Evolutionary conservation across 345 rosid genomes (phyloP).

Genomic region (Cardiospermum halicacabum): DNA sequence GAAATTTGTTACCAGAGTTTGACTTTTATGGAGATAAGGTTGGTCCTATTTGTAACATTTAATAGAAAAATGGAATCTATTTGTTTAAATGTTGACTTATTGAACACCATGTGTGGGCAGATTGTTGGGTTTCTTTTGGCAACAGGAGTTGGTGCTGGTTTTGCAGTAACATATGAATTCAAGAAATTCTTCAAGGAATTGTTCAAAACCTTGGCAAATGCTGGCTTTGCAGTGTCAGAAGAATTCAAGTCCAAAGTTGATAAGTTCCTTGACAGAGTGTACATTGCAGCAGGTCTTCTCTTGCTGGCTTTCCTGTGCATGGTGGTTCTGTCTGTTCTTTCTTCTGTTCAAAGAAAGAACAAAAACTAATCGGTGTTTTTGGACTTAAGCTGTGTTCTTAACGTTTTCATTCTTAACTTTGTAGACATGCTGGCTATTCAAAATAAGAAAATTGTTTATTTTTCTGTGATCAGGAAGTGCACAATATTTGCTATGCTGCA

Average conservation of each 20-base stretch:
- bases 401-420: neutral
- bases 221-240: neutral
- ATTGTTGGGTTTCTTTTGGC: conserved; percentile 13
- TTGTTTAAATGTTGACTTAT: no score
- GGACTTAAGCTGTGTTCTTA: neutral
- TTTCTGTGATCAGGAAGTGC: neutral
- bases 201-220: neutral
- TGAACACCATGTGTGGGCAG: no score
- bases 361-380: neutral
- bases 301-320: conserved; percentile 9
- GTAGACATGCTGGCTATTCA: neutral
- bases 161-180: conserved; percentile 14
- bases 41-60: no score
- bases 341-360: conserved; percentile 10
- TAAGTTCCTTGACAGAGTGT: conserved; percentile 11
- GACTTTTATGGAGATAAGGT: conserved; percentile 38
- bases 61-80: no score
- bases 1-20: conserved; percentile 17
- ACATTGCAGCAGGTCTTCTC: conserved; percentile 10
- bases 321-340: conserved; percentile 16
- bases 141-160: conserved; percentile 20
- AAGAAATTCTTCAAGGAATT: neutral
- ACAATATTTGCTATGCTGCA: neutral
- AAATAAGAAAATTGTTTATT: neutral
- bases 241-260: neutral